Evolutionary conservation across 345 rosid species (phyloP), one percentile per base, ranked within the genome.

Genomic region (Populus tremula): DNA sequence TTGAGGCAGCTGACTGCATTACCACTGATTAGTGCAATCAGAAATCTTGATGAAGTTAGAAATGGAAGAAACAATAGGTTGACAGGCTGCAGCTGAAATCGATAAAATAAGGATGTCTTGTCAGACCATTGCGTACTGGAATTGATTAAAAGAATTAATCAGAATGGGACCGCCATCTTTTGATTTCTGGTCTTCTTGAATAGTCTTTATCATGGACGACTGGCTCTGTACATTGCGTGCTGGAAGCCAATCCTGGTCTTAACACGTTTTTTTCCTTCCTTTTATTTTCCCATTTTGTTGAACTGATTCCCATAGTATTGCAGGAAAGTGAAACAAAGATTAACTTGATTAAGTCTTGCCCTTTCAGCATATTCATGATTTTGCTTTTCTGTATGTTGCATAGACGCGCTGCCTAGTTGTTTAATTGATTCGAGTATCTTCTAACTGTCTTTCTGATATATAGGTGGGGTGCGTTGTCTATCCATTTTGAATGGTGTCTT

Each of bases 401-500:
- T 47, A 18, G 5, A 13, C 0, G 43, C 27, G 1, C 33, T 45
- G 35, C 33, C 0, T 2, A 62, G 23, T 45, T 77, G 36, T n/a
- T 25, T 9, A 9, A 14, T 63, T 49, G 38, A 36, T 43, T 62
- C 31, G 54, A 65, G 13, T 21, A 18, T 1, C 64, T 36, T 14
- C 23, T 9, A 6, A 69, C 11, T 53, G 3, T 54, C 64, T 65
- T 11, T 29, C 64, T 39, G 27, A 27, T 17, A 29, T 82, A 62
- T 47, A 95, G 99, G 99, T 79, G 98, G 98, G 33, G 94, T 92
- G 75, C 96, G 93, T 11, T 95, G 98, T 62, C 87, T 95, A 49
- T 91, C 97, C 38, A 90, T 92, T 80, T 82, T 93, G 81, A 95
- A 93, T 66, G 67, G 70, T 10, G 87, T 89, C 64, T 93, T 95